Evolutionary conservation across 495 filamentous ascomycete genomes (phyloP).

Genomic region (Neurospora sp.): DNA sequence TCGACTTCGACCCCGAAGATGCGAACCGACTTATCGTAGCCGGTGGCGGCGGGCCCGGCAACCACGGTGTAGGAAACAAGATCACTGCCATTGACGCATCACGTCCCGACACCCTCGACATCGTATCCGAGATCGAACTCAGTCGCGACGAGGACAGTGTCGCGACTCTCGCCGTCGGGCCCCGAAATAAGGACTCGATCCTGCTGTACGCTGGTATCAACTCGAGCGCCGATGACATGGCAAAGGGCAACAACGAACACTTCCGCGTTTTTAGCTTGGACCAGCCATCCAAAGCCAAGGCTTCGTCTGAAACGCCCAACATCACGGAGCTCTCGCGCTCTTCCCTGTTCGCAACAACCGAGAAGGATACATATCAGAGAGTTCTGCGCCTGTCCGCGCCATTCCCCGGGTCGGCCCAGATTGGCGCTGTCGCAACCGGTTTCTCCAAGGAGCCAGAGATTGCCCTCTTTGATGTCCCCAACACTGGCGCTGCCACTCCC

Average conservation of each 20-base stretch:
- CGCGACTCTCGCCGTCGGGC: conserved; percentile 62
- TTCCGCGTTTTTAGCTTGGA: conserved; percentile 67
- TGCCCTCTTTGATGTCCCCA: conserved; percentile 62
- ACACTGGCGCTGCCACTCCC: conserved; percentile 40
- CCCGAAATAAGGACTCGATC: conserved; percentile 43
- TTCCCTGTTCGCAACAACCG: conserved; percentile 52
- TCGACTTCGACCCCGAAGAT: conserved; percentile 79
- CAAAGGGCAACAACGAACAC: conserved; percentile 77
- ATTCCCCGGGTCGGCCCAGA: conserved; percentile 41
- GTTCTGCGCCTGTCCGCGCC: conserved; percentile 60
- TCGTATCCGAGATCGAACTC: conserved; percentile 66
- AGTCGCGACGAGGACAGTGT: conserved; percentile 87
- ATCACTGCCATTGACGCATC: conserved; percentile 67
- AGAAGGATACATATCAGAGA: conserved; percentile 57
- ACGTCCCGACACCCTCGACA: conserved; percentile 46
- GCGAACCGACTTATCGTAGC: conserved; percentile 68
- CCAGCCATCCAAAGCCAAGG: conserved; percentile 33
- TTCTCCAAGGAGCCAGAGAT: conserved; percentile 63
- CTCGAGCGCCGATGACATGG: conserved; percentile 58
- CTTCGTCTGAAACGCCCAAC: conserved; percentile 26
- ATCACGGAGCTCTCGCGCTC: conserved; percentile 46
- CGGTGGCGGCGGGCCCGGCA: conserved; percentile 79
- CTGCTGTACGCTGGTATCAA: conserved; percentile 78
- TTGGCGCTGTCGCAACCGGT: conserved; percentile 68
- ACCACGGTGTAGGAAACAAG: conserved; percentile 82